Evolutionary conservation across 2,329 filamentous ascomycete species (phyloP), one percentile per base, ranked within the genome.

Genomic region (Ophiostoma perfectum): DNA sequence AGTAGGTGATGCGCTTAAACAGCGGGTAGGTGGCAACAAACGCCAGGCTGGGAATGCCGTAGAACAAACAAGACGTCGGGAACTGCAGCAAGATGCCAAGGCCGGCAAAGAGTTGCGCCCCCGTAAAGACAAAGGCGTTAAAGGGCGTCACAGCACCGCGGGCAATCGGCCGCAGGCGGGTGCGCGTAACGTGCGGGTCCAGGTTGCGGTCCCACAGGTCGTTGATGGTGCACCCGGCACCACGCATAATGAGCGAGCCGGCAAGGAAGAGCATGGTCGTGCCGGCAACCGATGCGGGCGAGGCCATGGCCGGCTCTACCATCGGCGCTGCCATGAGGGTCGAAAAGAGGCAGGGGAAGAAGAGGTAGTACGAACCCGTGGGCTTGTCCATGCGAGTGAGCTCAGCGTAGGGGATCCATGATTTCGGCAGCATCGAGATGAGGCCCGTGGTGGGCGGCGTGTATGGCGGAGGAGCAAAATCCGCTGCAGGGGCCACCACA

Each of bases 201-300:
- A 96, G 87, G 73, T 95, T 90, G 67, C 91, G 87, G 78, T 96
- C 93, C 90, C 92, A 93, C 66, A 96, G 86, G 76, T 97, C 93
- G 76, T 96, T 96, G 79, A 96, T 92, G 18, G 90, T 90, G 78
- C 93, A 96, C 66, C 92, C 92, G 27, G 92, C 91, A 65, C 93
- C 90, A 70, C 93, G 90, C 90, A 96, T 95, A 72, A 96, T 84
- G 62, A 96, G 77, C 3, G 91, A 90, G 66, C 92, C 92, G 1
- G 86, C 82, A 74, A 90, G 85, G 79, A 96, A 95, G 64, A 95
- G 84, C 2, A 85, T 75, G 1, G 85, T 84, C 0, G 89, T 92
- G 65, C 86, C 83, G 42, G 90, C 72, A 18, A 92, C 86, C 12
- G 88, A 81, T 5, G 81, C 75, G 0, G 90, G 86, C 0, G 86